Evolutionary conservation across 2,329 filamentous ascomycete genomes (phyloP).

Genomic region (Colletotrichum destructivum): DNA sequence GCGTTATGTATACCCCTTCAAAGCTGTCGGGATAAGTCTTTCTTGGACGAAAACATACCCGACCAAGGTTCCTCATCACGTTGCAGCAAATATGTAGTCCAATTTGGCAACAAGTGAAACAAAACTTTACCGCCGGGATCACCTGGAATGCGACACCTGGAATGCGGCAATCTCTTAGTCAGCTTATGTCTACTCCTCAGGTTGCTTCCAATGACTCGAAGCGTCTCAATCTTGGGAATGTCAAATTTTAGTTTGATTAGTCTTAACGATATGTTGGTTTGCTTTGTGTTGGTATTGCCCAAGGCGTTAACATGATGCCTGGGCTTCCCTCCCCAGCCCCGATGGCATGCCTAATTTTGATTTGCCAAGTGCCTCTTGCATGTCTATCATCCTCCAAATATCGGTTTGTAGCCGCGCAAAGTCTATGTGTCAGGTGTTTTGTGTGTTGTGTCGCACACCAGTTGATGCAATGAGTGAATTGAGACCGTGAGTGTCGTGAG

Average conservation of each 20-base stretch:
- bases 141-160: constrained; percentile 19
- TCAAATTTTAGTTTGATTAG: constrained; percentile 8
- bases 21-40: not conserved
- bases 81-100: not conserved
- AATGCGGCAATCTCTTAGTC: constrained; percentile 4
- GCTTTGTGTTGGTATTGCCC: constrained; percentile 12
- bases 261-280: constrained; percentile 8
- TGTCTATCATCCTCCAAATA: constrained; percentile 17
- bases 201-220: not conserved
- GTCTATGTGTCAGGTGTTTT: constrained; percentile 27
- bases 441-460: constrained; percentile 28
- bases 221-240: constrained; percentile 4
- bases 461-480: constrained; percentile 42
- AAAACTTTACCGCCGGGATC: not conserved
- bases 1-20: constrained; percentile 17
- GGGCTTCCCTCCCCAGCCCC: constrained; percentile 2
- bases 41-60: not conserved
- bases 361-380: constrained; percentile 15
- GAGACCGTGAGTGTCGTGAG: constrained; percentile 41
- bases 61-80: not conserved
- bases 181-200: not conserved
- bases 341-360: not conserved
- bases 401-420: constrained; percentile 27
- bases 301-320: constrained; percentile 2
- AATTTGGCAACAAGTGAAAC: not conserved